Evolutionary conservation across 768 basidiomycete genomes (phyloP), one percentile per base, ranked within the genome.

Genomic region (Podaxis carcinomalis): DNA sequence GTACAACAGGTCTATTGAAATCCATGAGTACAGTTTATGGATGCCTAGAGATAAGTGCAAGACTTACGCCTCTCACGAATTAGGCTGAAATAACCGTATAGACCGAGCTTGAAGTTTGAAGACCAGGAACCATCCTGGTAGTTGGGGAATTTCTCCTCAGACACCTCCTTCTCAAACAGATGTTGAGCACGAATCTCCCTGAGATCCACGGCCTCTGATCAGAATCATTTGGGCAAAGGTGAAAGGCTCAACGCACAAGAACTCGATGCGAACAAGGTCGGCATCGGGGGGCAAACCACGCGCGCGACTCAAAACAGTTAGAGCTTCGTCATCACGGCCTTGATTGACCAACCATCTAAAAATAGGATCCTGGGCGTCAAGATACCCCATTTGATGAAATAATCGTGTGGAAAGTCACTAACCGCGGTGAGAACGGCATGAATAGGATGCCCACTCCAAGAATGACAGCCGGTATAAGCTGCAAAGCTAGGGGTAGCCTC

Each of bases 341-440:
- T 86, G 76, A 66, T 90, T 88, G 56, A 93, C 82, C n/a, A 93
- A 79, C 88, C 88, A 90, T 65, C 87, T 85, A 50, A 2, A 51
- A 52, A 51, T 27, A 56, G n/a, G 10, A 36, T 44, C 23, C 9
- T 28, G 25, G 61, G 62, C 25, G 58, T 27, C 37, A 39, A 28
- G 23, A 23, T 7, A 47, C n/a, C 35, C 19, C 23, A 35, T 65
- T 46, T 35, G 11, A 55, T 2, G 6, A 5, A 32, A 32, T 9
- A 9, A 14, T 2, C n/a, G 25, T 21, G 25, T n/a, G 40, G 42
- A 56, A 55, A 25, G 28, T 11, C 21, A 63, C 72, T 37, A 70
- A 84, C 83, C 88, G 77, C 14, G 91, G 91, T 19, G 88, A 90
- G 75, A 88, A 89, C 1, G 91, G 91, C 83, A 92, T 86, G 70